Base-by-base conservation (phyloP, 2,329 filamentous ascomycete genomes). In the Lachnellula subtilissima region DNA sequence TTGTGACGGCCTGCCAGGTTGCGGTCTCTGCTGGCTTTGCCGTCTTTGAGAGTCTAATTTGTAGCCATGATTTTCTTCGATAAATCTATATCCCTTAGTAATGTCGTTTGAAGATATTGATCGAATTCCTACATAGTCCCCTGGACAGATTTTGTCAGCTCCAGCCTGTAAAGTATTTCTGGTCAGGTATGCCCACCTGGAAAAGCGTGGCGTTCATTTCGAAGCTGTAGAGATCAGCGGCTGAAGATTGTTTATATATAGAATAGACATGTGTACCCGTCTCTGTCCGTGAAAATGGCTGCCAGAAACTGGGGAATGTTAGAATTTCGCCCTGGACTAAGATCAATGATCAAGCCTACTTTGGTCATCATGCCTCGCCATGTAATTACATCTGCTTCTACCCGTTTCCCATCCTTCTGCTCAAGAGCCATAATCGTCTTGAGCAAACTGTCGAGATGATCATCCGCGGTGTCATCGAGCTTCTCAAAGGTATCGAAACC, bases 331-430 rank as follows among this genome's bases (percentile, higher is more conserved):
- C 36, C 8, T 42, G 14, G 12, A 37, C 8, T 12, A 14, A 11
- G 22, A 17, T 46, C 12, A n/a, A 15, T 7, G 19, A 36, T 25
- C 15, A 36, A 48, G 48, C 55, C 52, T 69, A 92, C 91, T 80
- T 97, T 99, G 60, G 94, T 97, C 87, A 99, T 92, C 91, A 97
- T 97, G 39, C 94, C 94, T 67, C 94, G 80, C 93, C 93, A 99
- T 1, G 93, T 97, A 51, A 97, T 80, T 47, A 97, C 71, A 65
- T 96, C 85, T 2, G 88, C 87, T 59, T 91, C 85, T 35, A 87
- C 85, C 67, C 81, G 86, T 66, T 82, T 78, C 2, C 82, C 81
- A 0, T 80, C 83, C 62, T 84, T 78, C 70, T 85, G 78, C 73
- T 97, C 94, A 62, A 89, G 78, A 25, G 81, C 80, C 49, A 85